Conservation (phyloP, 2,329 filamentous ascomycete species). For the Thelonectria olida region DNA sequence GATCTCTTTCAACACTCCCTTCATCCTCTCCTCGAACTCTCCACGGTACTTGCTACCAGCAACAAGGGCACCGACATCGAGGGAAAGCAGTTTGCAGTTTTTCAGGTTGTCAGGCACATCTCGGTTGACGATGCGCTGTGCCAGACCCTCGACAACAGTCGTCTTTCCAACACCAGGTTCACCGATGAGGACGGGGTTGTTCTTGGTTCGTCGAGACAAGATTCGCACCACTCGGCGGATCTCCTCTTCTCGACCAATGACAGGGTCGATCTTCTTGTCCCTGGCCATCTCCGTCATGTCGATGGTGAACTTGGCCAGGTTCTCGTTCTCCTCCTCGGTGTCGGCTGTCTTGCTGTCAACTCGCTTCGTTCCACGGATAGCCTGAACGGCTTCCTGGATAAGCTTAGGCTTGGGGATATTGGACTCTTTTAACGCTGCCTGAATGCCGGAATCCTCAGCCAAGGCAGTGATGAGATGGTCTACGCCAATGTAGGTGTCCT, state of each 20-base stretch:
- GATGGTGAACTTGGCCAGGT: slow-evolving; percentile 96
- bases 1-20: slow-evolving; percentile 97
- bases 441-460: slow-evolving; percentile 79
- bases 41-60: slow-evolving; percentile 98
- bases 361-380: slow-evolving; percentile 90
- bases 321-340: slow-evolving; percentile 91
- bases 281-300: slow-evolving; percentile 97
- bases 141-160: slow-evolving; percentile 94
- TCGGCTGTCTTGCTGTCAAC: slow-evolving; percentile 98
- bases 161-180: slow-evolving; percentile 99
- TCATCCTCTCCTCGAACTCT: slow-evolving; percentile 99
- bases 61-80: slow-evolving; percentile 94
- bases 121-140: slow-evolving; percentile 93
- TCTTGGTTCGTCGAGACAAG: slow-evolving; percentile 92
- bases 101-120: slow-evolving; percentile 97
- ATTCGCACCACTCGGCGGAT: slow-evolving; percentile 93
- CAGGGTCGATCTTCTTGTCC: slow-evolving; percentile 97
- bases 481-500: slow-evolving; percentile 92
- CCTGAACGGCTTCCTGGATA: slow-evolving; percentile 87
- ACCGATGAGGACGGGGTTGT: slow-evolving; percentile 97
- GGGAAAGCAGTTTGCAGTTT: slow-evolving; percentile 90
- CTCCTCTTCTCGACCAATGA: slow-evolving; percentile 96
- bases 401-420: slow-evolving; percentile 93
- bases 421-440: slow-evolving; percentile 79
- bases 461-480: slow-evolving; percentile 92